These are phyloP conservation scores for Agrostemma githago DNA, from an alignment of 148 eudicot species.

Conservation along the genomic window DNA sequence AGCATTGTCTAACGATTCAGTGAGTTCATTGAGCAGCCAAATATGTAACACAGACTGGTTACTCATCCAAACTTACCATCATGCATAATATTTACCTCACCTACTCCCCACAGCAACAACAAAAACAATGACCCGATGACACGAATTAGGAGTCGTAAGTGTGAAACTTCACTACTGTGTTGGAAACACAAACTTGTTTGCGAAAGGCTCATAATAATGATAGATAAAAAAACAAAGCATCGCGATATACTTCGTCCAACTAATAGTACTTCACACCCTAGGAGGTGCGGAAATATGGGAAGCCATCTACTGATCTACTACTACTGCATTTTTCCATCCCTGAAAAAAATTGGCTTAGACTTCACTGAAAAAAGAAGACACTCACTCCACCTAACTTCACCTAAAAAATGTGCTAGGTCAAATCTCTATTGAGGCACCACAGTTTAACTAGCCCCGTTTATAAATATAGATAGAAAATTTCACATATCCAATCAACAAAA, in stretches of 20 bases:
- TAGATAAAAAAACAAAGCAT: neutral
- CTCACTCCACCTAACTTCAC: neutral
- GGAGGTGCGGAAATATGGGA: neutral
- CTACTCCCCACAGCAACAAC: neutral
- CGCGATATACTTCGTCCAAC: too few species aligned
- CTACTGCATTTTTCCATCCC: neutral
- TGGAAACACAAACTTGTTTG: neutral
- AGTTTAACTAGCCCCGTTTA: neutral
- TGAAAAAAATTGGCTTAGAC: neutral
- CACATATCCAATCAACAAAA: neutral
- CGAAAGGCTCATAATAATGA: neutral
- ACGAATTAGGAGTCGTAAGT: neutral
- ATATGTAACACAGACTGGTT: neutral
- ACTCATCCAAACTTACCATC: neutral
- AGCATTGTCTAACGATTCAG: slow-evolving; percentile 1
- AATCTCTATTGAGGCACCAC: neutral
- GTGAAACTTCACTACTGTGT: neutral
- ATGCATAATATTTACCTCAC: neutral
- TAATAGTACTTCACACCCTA: too few species aligned
- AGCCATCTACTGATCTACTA: neutral
- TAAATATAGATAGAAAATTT: slow-evolving; percentile 10
- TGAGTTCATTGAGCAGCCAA: slow-evolving; percentile 1
- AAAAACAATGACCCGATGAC: neutral
- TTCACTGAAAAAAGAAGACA: neutral
- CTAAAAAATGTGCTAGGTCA: neutral